phyloP scores from a whole-genome alignment of 2,329 filamentous ascomycete species.

The Aspergillus luchuensis region DNA sequence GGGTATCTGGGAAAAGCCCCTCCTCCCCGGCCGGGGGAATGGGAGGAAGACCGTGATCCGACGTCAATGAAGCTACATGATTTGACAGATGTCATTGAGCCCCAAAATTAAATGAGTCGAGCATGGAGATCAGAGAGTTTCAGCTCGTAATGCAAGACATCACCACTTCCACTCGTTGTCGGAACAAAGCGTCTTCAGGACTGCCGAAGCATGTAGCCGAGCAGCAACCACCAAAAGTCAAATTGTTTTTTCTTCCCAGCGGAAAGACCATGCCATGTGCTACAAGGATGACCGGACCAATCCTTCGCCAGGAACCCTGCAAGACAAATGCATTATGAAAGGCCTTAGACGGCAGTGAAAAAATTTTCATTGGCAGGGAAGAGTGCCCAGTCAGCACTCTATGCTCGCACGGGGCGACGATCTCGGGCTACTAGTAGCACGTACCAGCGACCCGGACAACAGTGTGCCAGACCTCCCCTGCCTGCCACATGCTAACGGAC shows the following conservation, averaged over 20 bases:
- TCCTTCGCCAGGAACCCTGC: background rate
- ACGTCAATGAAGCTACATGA: background rate
- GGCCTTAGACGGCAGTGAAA: background rate
- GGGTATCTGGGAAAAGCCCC: background rate
- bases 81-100: background rate
- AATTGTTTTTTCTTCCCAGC: background rate
- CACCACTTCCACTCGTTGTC: background rate
- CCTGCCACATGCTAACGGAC: slow-evolving; percentile 11
- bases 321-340: slow-evolving; percentile 1
- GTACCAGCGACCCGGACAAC: background rate
- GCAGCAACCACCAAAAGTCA: background rate
- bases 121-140: background rate
- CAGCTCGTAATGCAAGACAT: slow-evolving; percentile 3
- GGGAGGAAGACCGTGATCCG: background rate
- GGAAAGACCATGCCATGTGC: background rate
- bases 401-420: background rate
- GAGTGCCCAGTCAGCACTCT: background rate
- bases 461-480: background rate
- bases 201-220: background rate
- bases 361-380: slow-evolving; percentile 10
- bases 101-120: background rate
- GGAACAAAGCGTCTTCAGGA: background rate
- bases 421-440: slow-evolving; percentile 1
- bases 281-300: background rate
- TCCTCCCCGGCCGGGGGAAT: slow-evolving; percentile 1